Conservation (phyloP, 495 filamentous ascomycete genomes). For the Tuber umbilicatum region DNA sequence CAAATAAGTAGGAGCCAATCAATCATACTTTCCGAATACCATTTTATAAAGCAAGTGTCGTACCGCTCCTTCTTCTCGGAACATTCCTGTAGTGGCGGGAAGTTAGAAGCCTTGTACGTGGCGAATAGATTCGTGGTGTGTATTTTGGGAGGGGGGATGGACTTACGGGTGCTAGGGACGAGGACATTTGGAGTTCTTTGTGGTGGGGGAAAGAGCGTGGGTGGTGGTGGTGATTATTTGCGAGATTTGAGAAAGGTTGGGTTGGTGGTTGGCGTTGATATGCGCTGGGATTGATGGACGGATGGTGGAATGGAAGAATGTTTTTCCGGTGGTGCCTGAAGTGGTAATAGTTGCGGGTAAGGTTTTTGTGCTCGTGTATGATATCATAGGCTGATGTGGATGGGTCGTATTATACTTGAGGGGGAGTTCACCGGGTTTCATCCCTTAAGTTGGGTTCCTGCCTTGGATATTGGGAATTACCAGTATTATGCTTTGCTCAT, state of each 20-base stretch:
- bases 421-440: too few relatives aligned
- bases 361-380: too few relatives aligned
- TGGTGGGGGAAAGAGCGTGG: not conserved
- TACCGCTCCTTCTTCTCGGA: slow-evolving; percentile 52
- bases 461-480: too few relatives aligned
- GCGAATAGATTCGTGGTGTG: not conserved
- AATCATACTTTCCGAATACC: slow-evolving; percentile 68
- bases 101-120: slow-evolving; percentile 21
- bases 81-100: slow-evolving; percentile 30
- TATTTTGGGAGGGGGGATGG: not conserved
- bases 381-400: too few relatives aligned
- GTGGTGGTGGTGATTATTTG: not conserved
- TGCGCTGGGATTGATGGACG: not conserved
- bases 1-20: not conserved
- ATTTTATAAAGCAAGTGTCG: slow-evolving; percentile 69
- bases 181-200: not conserved
- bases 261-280: not conserved
- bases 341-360: too few relatives aligned
- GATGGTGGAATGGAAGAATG: not conserved
- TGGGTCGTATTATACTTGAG: slow-evolving; percentile 22
- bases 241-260: not conserved
- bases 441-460: not conserved
- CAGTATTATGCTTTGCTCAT: not conserved
- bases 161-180: not conserved
- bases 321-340: too few relatives aligned